Conservation (phyloP, 2,329 filamentous ascomycete genomes). For the Claviceps arundinis region DNA sequence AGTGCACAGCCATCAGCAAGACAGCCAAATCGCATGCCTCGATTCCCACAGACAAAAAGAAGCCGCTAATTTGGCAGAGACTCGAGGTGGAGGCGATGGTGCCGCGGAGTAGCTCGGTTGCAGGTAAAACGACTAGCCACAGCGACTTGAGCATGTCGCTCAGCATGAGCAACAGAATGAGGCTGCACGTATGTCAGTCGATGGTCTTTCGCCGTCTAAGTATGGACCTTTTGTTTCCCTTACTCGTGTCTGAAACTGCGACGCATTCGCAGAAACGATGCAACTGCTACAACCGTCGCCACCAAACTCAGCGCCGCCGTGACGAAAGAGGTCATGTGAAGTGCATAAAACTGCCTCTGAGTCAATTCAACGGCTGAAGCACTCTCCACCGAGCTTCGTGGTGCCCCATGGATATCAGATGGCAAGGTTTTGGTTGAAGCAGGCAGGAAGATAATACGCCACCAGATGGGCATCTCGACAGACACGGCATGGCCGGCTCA, state of each 20-base stretch:
- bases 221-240: constrained; percentile 19
- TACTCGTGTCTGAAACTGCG: constrained; percentile 53
- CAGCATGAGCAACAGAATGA: constrained; percentile 61
- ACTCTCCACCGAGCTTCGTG: neutral
- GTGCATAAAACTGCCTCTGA: neutral
- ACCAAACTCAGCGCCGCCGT: constrained; percentile 40
- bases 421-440: neutral
- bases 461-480: constrained; percentile 2
- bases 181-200: constrained; percentile 25
- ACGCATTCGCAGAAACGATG: constrained; percentile 63
- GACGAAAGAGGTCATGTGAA: constrained; percentile 22
- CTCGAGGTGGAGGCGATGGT: constrained; percentile 33
- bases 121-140: constrained; percentile 54
- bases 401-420: neutral
- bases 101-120: constrained; percentile 41
- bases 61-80: constrained; percentile 58
- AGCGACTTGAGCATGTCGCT: constrained; percentile 59
- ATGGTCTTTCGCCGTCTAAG: neutral
- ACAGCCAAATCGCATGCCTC: constrained; percentile 60
- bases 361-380: neutral
- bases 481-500: neutral
- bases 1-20: constrained; percentile 61
- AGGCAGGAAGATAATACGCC: neutral
- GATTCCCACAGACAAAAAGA: constrained; percentile 52
- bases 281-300: constrained; percentile 43